These are phyloP conservation scores for Pichia cabralensis DNA, from an alignment of 805 yeast species.

Conservation along the genomic window DNA sequence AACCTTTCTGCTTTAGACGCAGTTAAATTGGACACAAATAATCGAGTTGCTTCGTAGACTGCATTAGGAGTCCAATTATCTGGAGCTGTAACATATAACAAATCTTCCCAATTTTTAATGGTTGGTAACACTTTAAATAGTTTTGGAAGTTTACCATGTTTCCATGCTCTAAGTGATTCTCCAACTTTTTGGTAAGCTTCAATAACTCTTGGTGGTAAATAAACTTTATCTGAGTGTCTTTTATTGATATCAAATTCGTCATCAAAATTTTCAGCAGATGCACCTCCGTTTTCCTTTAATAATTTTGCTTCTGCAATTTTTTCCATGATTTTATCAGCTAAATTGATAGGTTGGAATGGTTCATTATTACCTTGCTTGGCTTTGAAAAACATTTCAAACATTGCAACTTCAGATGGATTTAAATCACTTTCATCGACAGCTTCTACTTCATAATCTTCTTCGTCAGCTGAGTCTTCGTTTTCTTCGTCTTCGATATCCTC, in stretches of 20 bases:
- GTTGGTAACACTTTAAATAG: constrained; percentile 92
- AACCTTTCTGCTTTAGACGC: constrained; percentile 85
- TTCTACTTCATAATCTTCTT: constrained; percentile 30
- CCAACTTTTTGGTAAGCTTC: constrained; percentile 93
- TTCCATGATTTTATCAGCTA: constrained; percentile 92
- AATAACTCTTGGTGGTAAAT: constrained; percentile 91
- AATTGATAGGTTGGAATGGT: constrained; percentile 42
- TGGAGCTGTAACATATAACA: constrained; percentile 86
- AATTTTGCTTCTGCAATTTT: constrained; percentile 60
- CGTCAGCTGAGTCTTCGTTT: constrained; percentile 23
- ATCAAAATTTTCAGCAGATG: constrained; percentile 16
- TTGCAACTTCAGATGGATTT: constrained; percentile 72
- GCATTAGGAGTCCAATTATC: constrained; percentile 93
- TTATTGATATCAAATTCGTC: constrained; percentile 19
- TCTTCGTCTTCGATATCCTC: constrained; percentile 16
- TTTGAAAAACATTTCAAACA: constrained; percentile 71
- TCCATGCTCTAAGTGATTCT: constrained; percentile 73
- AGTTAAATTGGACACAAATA: constrained; percentile 82
- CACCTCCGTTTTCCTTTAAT: constrained; percentile 14
- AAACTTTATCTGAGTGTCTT: constrained; percentile 59
- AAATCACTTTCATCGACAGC: constrained; percentile 50
- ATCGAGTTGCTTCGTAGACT: constrained; percentile 85
- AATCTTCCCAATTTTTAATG: constrained; percentile 91
- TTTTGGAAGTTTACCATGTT: constrained; percentile 95
- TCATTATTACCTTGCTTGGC: constrained; percentile 11